These are phyloP conservation scores for Neurospora sp. DNA, from an alignment of 495 filamentous ascomycete genomes.

Conservation along the genomic window DNA sequence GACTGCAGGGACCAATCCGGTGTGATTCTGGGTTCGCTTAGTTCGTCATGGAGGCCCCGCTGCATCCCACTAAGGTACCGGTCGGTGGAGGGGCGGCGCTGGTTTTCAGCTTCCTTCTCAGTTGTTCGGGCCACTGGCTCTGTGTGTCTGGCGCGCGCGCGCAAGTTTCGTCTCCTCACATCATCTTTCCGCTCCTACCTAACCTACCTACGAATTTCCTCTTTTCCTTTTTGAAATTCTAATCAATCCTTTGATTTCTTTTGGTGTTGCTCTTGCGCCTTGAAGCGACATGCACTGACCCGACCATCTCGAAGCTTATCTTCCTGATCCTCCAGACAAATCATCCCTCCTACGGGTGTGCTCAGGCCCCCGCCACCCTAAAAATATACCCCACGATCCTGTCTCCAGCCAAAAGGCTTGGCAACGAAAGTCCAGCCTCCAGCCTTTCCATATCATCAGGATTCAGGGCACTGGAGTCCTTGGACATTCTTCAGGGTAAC, in stretches of 20 bases:
- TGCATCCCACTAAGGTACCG: not conserved
- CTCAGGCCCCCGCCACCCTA: not conserved
- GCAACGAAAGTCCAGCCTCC: not conserved
- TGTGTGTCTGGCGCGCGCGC: not conserved
- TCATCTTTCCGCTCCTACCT: not conserved
- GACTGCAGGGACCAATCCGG: not conserved
- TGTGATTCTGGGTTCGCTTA: not conserved
- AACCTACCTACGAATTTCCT: not conserved
- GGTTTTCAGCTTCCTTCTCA: not conserved
- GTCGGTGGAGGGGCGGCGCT: not conserved
- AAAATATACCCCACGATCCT: not conserved
- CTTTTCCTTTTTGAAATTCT: not conserved
- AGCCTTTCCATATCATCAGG: not conserved
- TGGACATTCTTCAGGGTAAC: not conserved
- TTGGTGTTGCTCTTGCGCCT: not conserved
- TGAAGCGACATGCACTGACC: not conserved
- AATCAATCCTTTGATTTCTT: not conserved
- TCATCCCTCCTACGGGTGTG: not conserved
- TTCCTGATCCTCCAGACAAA: not conserved
- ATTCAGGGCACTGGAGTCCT: not conserved
- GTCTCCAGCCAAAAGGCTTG: not conserved
- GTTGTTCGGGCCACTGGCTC: not conserved
- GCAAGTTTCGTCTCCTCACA: not conserved
- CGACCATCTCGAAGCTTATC: not conserved
- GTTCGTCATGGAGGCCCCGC: not conserved